Evolutionary conservation across 331 rosid species (phyloP), one percentile per base, ranked within the genome.

Genomic region (Pyracantha coccinea): DNA sequence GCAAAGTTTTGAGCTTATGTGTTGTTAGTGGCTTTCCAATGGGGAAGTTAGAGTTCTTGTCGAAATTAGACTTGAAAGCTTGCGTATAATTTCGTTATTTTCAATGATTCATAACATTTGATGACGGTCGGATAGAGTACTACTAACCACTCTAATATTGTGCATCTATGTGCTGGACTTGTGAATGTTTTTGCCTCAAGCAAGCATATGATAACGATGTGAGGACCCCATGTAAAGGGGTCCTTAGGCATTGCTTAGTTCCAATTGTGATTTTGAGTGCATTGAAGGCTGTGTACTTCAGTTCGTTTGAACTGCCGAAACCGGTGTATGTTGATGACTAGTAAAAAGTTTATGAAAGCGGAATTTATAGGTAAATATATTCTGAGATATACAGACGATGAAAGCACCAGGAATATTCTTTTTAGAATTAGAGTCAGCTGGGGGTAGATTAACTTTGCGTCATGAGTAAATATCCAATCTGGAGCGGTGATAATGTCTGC

Each of bases 381-480:
- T 38, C 44, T 21, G 55, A 5, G 20, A 20, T 41, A 21, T 52
- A 35, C 19, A 41, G 29, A 6, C 10, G 54, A 47, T 33, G 54
- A 64, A 32, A 33, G 14, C 57, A 10, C 4, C n/a, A 75, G 65
- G 58, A 68, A 50, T 19, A 57, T 63, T 38, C 14, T 20, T 44
- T 44, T 57, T 27, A 44, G 71, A 12, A 21, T 32, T 53, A 66
- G 25, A 69, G 4, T 77, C 24, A 71, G 73, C 44, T 21, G 58
- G 53, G 28, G n/a, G 44, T 69, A 9, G n/a, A 57, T 83, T 77
- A 70, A 23, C 55, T 20, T 78, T 66, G 24, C 38, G 72, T 77
- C 54, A 41, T 25, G 69, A 11, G 31, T 81, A 33, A 52, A 24
- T 21, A 68, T 60, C 24, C 24, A 15, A 12, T 60, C 27, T 38